phyloP scores from a whole-genome alignment of 371 early-diverging fungal species.

The Coelomomyces lativittatus region DNA sequence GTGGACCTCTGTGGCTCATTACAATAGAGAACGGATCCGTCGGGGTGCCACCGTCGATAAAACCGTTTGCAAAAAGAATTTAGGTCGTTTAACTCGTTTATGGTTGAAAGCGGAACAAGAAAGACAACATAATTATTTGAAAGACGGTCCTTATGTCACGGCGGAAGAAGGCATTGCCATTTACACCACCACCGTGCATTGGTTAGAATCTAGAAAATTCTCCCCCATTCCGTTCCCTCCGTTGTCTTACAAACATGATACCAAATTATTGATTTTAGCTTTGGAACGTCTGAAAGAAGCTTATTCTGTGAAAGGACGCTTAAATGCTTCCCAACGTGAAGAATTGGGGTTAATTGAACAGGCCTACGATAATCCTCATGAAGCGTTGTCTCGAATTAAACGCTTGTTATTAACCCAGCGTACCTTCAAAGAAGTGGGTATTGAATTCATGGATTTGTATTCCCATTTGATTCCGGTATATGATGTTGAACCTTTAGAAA shows the following conservation, averaged over 20 bases:
- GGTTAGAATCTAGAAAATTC: conserved; percentile 92
- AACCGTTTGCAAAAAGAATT: conserved; percentile 89
- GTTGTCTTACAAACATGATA: conserved; percentile 94
- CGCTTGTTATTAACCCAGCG: conserved; percentile 88
- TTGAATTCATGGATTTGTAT: conserved; percentile 95
- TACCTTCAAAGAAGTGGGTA: conserved; percentile 97
- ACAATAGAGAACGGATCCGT: conserved; percentile 93
- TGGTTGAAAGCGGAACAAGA: conserved; percentile 98
- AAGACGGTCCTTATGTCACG: conserved; percentile 92
- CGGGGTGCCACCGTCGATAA: conserved; percentile 98
- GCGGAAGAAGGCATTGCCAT: conserved; percentile 95
- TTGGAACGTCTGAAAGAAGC: conserved; percentile 88
- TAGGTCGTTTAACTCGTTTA: conserved; percentile 93
- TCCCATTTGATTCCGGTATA: conserved; percentile 87
- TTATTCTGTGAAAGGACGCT: conserved; percentile 82
- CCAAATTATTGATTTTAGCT: conserved; percentile 84
- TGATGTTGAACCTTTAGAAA: conserved; percentile 92
- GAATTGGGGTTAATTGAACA: conserved; percentile 93
- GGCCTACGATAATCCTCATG: conserved; percentile 89
- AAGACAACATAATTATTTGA: conserved; percentile 93
- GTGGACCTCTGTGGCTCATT: conserved; percentile 96
- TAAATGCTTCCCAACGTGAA: conserved; percentile 90
- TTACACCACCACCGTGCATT: conserved; percentile 90
- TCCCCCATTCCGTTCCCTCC: conserved; percentile 97
- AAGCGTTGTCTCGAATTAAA: conserved; percentile 78